A percentile compares a stretch with the other conserved stretches of the same genome.
Conservation (phyloP, 768 basidiomycete genomes). For the Suillus ampliporus region DNA sequence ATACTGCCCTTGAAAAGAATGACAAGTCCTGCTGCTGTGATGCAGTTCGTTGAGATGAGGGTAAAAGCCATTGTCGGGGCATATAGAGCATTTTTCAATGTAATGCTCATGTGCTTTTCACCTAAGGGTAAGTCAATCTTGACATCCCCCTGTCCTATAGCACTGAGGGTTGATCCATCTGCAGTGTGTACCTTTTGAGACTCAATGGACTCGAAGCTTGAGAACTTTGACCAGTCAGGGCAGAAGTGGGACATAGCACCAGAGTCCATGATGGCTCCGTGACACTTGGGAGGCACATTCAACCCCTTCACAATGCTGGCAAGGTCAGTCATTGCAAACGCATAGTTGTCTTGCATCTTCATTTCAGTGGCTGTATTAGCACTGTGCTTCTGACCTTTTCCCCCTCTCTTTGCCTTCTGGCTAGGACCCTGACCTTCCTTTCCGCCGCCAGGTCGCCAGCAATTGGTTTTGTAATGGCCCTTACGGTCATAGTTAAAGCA, state of each 20-base stretch:
- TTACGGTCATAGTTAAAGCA: background rate
- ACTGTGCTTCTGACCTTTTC: background rate
- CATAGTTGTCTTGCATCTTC: conserved; percentile 1
- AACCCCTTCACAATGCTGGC: background rate
- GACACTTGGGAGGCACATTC: background rate
- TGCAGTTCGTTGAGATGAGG: background rate
- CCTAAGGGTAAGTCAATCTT: background rate
- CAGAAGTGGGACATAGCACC: background rate
- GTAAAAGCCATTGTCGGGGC: background rate
- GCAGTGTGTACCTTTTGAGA: background rate
- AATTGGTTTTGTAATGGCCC: background rate
- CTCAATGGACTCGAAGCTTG: background rate
- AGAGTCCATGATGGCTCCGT: conserved; percentile 1
- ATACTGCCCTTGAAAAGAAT: background rate
- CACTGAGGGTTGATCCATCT: background rate
- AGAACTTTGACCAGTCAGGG: background rate
- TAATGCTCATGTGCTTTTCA: background rate
- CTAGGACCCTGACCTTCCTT: conserved; percentile 10
- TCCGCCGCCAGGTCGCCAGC: background rate
- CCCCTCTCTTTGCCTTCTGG: too few species aligned
- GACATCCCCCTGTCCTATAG: background rate
- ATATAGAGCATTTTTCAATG: background rate
- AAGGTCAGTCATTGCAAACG: background rate
- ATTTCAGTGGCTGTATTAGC: too few species aligned
- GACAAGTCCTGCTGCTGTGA: background rate